Evolutionary conservation across 257 asterid species (phyloP).

Genomic region (Rubia yunnanensis): DNA sequence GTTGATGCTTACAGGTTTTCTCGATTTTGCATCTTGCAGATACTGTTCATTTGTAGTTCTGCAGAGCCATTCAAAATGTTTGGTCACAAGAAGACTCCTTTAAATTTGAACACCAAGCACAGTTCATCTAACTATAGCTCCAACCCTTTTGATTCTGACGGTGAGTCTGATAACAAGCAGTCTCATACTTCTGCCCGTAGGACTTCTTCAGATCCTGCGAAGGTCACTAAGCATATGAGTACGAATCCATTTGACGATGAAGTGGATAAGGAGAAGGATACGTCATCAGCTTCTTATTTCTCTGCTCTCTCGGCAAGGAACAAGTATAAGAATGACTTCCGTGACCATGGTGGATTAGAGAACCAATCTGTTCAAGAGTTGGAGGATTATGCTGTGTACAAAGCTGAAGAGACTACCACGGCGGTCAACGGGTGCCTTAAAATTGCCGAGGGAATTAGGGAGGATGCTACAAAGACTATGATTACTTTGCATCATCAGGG

Average conservation of each 20-base stretch:
- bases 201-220: constrained; percentile 56
- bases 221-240: constrained; percentile 22
- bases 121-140: constrained; percentile 25
- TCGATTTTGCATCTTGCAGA: neutral
- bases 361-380: constrained; percentile 64
- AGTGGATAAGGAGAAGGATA: constrained; percentile 27
- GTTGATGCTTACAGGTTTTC: constrained; percentile 6
- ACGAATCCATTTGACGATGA: constrained; percentile 67
- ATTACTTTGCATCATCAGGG: constrained; percentile 91
- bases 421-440: constrained; percentile 62
- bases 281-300: constrained; percentile 32
- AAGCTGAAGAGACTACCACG: constrained; percentile 80
- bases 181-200: constrained; percentile 38
- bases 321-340: constrained; percentile 60
- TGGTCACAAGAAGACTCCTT: constrained; percentile 59
- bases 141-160: constrained; percentile 81
- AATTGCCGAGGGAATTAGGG: constrained; percentile 89
- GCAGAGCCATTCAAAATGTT: constrained; percentile 38
- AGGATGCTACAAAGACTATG: constrained; percentile 79
- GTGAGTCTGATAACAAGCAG: constrained; percentile 47
- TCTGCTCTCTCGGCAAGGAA: constrained; percentile 37
- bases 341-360: constrained; percentile 67
- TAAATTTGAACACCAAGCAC: constrained; percentile 39
- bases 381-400: constrained; percentile 62
- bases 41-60: constrained; percentile 8